phyloP scores from a whole-genome alignment of 495 filamentous ascomycete genomes.

The Penicillium paradoxum region DNA sequence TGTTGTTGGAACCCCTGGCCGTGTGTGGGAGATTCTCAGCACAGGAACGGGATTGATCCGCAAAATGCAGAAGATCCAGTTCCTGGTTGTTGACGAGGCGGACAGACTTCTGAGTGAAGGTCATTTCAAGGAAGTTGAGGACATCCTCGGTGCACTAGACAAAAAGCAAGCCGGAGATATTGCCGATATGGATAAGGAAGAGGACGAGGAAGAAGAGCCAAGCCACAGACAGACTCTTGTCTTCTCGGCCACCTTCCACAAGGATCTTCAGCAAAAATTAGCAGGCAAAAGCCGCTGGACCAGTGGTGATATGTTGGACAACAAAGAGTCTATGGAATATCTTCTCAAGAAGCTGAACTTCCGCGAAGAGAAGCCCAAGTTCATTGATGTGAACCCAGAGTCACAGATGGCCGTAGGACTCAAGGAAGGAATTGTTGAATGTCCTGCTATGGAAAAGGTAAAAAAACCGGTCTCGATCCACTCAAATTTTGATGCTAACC shows the following conservation, averaged over 20 bases:
- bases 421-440: conserved; percentile 88
- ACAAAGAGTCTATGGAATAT: conserved; percentile 85
- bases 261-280: conserved; percentile 82
- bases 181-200: conserved; percentile 35
- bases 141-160: conserved; percentile 76
- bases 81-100: conserved; percentile 90
- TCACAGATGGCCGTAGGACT: conserved; percentile 81
- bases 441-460: conserved; percentile 87
- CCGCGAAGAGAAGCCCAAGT: conserved; percentile 73
- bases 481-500: conserved; percentile 5
- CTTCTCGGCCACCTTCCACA: conserved; percentile 95
- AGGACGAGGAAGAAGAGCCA: conserved; percentile 17
- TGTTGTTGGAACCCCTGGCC: conserved; percentile 84
- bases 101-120: conserved; percentile 89
- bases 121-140: conserved; percentile 87
- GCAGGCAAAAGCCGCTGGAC: conserved; percentile 61
- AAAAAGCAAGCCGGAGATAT: conserved; percentile 38
- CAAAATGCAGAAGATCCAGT: conserved; percentile 65
- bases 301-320: conserved; percentile 55
- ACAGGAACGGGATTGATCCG: conserved; percentile 53
- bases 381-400: conserved; percentile 83
- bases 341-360: conserved; percentile 88
- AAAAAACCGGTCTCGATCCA: neutral
- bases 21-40: conserved; percentile 90
- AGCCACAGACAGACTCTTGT: conserved; percentile 68